These are phyloP conservation scores for Globisporangium acanthophoron DNA, from an alignment of 352 stramenopile species.

Conservation along the genomic window DNA sequence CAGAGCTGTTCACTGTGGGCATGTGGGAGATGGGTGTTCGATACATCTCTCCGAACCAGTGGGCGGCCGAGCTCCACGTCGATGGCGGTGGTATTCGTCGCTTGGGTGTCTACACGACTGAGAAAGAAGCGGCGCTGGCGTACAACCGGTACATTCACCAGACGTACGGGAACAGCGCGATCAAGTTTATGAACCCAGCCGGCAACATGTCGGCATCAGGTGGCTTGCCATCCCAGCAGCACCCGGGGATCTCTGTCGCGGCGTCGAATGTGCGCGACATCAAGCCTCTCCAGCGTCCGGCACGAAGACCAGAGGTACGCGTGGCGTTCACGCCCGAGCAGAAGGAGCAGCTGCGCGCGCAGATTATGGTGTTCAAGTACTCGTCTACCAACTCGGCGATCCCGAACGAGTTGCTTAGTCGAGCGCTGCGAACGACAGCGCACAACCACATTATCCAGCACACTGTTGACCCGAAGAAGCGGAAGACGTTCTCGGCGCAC, in stretches of 20 bases:
- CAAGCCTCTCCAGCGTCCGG: constrained; percentile 40
- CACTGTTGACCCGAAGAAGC: constrained; percentile 56
- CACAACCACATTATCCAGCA: constrained; percentile 49
- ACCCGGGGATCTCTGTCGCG: constrained; percentile 35
- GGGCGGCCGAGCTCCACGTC: constrained; percentile 79
- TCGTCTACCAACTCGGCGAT: constrained; percentile 75
- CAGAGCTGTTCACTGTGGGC: constrained; percentile 63
- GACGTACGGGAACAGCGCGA: constrained; percentile 69
- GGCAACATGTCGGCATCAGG: constrained; percentile 19
- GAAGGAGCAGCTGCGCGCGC: constrained; percentile 83
- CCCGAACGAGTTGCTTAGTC: constrained; percentile 63
- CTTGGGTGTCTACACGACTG: constrained; percentile 57
- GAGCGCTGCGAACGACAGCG: constrained; percentile 62
- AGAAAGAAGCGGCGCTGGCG: constrained; percentile 72
- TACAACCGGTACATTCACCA: constrained; percentile 88
- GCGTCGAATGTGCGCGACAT: constrained; percentile 52
- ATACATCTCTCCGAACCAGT: constrained; percentile 68
- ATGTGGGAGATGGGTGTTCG: constrained; percentile 85
- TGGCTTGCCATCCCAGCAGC: constrained; percentile 10
- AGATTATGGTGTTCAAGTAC: constrained; percentile 92
- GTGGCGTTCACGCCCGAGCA: constrained; percentile 75
- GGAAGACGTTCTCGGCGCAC: constrained; percentile 63
- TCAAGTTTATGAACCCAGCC: constrained; percentile 85
- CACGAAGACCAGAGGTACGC: constrained; percentile 36
- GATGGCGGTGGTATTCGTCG: constrained; percentile 77